phyloP scores from a whole-genome alignment of 768 basidiomycete species.

The Podaxis sp. region DNA sequence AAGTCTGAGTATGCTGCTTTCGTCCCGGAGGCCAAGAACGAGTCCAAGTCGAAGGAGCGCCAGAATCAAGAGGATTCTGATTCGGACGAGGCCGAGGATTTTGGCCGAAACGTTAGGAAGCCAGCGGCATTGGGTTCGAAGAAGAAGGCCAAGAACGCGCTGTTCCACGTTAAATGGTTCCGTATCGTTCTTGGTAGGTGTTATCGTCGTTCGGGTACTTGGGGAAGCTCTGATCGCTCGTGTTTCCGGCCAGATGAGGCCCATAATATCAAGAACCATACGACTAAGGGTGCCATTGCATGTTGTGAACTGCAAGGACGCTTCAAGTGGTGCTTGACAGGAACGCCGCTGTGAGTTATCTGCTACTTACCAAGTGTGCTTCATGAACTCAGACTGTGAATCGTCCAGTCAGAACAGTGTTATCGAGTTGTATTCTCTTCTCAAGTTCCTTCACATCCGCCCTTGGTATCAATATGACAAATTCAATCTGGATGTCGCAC shows the following conservation, averaged over 20 bases:
- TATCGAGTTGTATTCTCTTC: slow-evolving; percentile 84
- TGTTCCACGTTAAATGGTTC: slow-evolving; percentile 83
- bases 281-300: slow-evolving; percentile 74
- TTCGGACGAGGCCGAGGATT: slow-evolving; percentile 43
- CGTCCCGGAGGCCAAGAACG: slow-evolving; percentile 51
- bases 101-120: slow-evolving; percentile 43
- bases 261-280: slow-evolving; percentile 90
- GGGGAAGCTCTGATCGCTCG: background rate
- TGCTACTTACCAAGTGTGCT: background rate
- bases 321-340: slow-evolving; percentile 88
- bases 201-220: background rate
- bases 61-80: slow-evolving; percentile 33
- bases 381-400: slow-evolving; percentile 18
- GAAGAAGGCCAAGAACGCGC: slow-evolving; percentile 54
- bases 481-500: slow-evolving; percentile 78
- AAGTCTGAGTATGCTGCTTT: slow-evolving; percentile 73
- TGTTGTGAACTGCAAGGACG: slow-evolving; percentile 77
- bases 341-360: slow-evolving; percentile 65
- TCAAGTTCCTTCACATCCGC: slow-evolving; percentile 84
- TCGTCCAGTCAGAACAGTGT: slow-evolving; percentile 80
- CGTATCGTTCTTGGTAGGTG: slow-evolving; percentile 78
- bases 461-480: slow-evolving; percentile 78
- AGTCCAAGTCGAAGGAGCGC: slow-evolving; percentile 41
- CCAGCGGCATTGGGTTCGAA: slow-evolving; percentile 39
- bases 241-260: slow-evolving; percentile 68